Conservation (phyloP, 768 basidiomycete species). For the Lyophyllum atratum region DNA sequence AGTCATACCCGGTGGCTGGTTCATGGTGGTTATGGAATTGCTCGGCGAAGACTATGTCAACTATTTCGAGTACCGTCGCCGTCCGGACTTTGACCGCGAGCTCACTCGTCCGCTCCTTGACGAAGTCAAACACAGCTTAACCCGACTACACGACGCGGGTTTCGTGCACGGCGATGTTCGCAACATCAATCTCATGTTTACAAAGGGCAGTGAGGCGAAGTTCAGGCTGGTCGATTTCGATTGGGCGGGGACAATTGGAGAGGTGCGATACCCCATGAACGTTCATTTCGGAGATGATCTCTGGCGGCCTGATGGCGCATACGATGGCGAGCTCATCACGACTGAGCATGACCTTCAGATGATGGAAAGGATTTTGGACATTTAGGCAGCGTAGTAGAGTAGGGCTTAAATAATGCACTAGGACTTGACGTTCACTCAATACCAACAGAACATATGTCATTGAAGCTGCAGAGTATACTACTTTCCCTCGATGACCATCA, state of each 20-base stretch:
- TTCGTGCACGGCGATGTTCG: constrained; percentile 30
- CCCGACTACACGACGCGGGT: constrained; percentile 6
- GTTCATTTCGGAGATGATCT: neutral
- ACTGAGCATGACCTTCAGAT: constrained; percentile 27
- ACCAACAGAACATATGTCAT: too few species aligned
- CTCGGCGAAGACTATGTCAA: constrained; percentile 4
- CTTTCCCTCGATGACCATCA: too few species aligned
- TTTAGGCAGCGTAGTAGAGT: too few species aligned
- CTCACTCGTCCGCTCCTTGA: neutral
- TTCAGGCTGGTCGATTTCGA: constrained; percentile 30
- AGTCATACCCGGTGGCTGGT: constrained; percentile 25
- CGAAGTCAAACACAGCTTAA: neutral
- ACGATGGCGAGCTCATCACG: constrained; percentile 17
- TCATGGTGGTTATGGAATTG: constrained; percentile 29
- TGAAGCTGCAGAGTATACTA: too few species aligned
- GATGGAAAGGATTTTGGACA: constrained; percentile 12
- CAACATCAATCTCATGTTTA: constrained; percentile 25
- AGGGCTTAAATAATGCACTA: too few species aligned
- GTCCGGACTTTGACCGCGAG: neutral
- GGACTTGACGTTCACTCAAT: too few species aligned
- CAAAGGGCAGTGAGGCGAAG: neutral
- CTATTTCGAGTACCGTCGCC: neutral
- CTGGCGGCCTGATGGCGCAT: constrained; percentile 9
- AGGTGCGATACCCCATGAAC: constrained; percentile 19
- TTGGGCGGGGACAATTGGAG: constrained; percentile 25